A percentile compares a stretch with the other conserved stretches of the same genome.
phyloP scores from a whole-genome alignment of 2,329 filamentous ascomycete genomes.

The Setomelanomma holmii region DNA sequence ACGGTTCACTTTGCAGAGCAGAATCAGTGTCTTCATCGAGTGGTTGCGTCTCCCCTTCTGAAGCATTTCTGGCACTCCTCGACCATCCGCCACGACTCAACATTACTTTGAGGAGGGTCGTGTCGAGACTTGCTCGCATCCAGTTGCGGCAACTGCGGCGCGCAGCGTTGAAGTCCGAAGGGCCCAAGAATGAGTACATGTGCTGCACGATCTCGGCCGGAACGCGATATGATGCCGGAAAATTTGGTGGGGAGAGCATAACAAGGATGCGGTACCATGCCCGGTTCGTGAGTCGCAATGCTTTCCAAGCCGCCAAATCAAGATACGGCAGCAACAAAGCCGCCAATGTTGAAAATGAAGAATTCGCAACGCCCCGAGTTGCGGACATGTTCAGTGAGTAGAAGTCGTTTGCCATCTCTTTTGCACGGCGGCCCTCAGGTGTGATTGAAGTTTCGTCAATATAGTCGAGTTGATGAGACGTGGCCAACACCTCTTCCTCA shows the following conservation, averaged over 20 bases:
- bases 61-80: conserved; percentile 10
- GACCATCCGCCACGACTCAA: conserved; percentile 63
- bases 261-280: conserved; percentile 43
- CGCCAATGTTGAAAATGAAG: background rate
- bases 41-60: background rate
- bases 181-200: conserved; percentile 55
- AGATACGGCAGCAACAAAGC: conserved; percentile 19
- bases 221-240: conserved; percentile 37
- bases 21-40: background rate
- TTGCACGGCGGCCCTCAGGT: no score
- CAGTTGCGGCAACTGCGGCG: conserved; percentile 66
- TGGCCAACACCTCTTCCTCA: conserved; percentile 14
- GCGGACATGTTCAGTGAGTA: no score
- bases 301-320: conserved; percentile 17
- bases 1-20: conserved; percentile 30
- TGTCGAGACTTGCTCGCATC: conserved; percentile 65
- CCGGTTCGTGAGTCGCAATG: conserved; percentile 44
- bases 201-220: conserved; percentile 60
- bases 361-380: background rate
- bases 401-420: no score
- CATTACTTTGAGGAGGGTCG: conserved; percentile 60
- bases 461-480: background rate
- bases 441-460: no score
- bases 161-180: conserved; percentile 65
- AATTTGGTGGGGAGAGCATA: conserved; percentile 24